Percentiles rank a stretch among this genome's conserved stretches.
Conservation (phyloP, 2,329 filamentous ascomycete species). For the Davidsoniella virescens region DNA sequence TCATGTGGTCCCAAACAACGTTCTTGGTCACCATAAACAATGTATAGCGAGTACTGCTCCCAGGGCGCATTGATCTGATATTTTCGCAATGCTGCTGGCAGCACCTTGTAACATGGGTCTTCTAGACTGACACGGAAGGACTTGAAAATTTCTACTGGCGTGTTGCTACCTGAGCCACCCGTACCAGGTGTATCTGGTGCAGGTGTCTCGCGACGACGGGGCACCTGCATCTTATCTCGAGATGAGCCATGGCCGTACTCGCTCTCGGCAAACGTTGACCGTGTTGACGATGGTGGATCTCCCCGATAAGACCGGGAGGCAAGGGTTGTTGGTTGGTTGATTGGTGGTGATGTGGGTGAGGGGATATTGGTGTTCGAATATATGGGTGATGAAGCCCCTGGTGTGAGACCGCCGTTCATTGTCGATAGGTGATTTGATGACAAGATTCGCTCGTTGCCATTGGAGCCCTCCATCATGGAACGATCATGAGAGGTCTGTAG, state of each 20-base stretch:
- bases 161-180: slow-evolving; percentile 24
- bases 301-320: slow-evolving; percentile 43
- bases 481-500: slow-evolving; percentile 53
- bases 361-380: slow-evolving; percentile 51
- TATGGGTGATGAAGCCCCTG: slow-evolving; percentile 33
- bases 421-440: slow-evolving; percentile 55
- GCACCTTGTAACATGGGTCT: slow-evolving; percentile 91
- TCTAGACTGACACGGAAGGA: slow-evolving; percentile 97
- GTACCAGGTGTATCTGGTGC: slow-evolving; percentile 43
- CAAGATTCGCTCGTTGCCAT: slow-evolving; percentile 47
- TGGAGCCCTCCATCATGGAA: slow-evolving; percentile 49
- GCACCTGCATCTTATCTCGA: slow-evolving; percentile 25
- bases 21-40: slow-evolving; percentile 97
- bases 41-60: slow-evolving; percentile 94
- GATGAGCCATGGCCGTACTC: slow-evolving; percentile 21
- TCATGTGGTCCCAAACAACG: slow-evolving; percentile 82
- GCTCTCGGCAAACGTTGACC: slow-evolving; percentile 37
- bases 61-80: slow-evolving; percentile 98
- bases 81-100: slow-evolving; percentile 88
- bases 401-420: slow-evolving; percentile 47
- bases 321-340: slow-evolving; percentile 37
- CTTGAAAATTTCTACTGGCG: slow-evolving; percentile 90
- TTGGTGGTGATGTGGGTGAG: slow-evolving; percentile 53
- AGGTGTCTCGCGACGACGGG: slow-evolving; percentile 45
- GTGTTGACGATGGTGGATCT: slow-evolving; percentile 35